phyloP scores from a whole-genome alignment of 2,329 filamentous ascomycete species.

The Monosporascus sp. region DNA sequence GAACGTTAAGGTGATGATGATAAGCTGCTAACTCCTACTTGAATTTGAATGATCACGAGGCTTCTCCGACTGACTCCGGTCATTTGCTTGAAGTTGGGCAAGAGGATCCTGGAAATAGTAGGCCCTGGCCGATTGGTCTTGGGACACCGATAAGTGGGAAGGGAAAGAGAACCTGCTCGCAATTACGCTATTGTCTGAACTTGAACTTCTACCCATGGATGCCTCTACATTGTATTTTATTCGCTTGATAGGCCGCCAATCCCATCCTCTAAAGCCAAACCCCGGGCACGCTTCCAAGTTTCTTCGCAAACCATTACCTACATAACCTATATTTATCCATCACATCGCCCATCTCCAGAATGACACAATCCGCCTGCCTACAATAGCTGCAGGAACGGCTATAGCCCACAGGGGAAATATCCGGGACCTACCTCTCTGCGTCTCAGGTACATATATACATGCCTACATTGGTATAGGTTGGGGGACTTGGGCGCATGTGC shows the following conservation, averaged over 20 bases:
- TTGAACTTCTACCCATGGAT: background rate
- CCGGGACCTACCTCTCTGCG: no score
- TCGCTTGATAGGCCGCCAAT: background rate
- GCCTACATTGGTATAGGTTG: background rate
- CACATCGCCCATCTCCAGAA: conserved; percentile 12
- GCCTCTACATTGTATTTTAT: background rate
- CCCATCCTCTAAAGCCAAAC: background rate
- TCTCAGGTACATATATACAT: background rate
- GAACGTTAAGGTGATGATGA: background rate
- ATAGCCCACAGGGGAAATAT: no score
- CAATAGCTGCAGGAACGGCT: no score
- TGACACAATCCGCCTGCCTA: conserved; percentile 20
- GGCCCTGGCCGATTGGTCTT: background rate
- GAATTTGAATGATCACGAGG: background rate
- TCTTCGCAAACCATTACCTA: background rate
- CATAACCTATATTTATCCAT: background rate
- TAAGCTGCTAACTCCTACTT: background rate
- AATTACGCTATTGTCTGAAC: background rate
- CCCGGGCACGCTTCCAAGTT: no score
- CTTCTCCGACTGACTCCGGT: background rate
- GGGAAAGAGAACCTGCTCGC: background rate
- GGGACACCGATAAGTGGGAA: background rate
- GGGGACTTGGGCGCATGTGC: background rate
- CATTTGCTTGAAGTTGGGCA: background rate
- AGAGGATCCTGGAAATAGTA: no score